Evolutionary conservation across 805 yeast species (phyloP), one percentile per base, ranked within the genome.

Genomic region (Lipomyces yamadae): DNA sequence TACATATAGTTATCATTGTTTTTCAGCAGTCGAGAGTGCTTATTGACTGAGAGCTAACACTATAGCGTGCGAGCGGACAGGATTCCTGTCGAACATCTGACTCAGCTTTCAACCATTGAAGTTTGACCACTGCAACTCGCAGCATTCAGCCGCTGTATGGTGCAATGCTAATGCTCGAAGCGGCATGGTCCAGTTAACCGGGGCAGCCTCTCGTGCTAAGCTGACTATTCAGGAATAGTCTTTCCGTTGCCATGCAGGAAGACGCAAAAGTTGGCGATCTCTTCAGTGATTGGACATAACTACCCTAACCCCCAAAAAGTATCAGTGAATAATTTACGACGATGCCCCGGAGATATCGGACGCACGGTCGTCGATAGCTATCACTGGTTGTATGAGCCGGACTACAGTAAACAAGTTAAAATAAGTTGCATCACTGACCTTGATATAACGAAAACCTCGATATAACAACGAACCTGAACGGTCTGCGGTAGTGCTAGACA

Each of bases 331-430:
- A 24, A 24, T 24, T 24, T 24, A 24, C 24, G 24, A 24, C 1
- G 24, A 24, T 24, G 1, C n/a, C 13, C 84, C 86, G 75, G 88
- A 85, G 55, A 83, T 73, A 39, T 78, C 79, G 59, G 39, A 35
- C 39, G 1, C 13, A 10, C 0, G 39, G 8, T 13, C 39, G 3
- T 10, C 75, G 39, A 35, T 35, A 35, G 39, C 39, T 35, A 10
- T 35, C 74, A 72, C 84, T 85, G 5, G 13, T 10, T 1, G 24
- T 24, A 24, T 1, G 24, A 24, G 24, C 24, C 24, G 24, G 24
- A 1, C 24, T 24, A 24, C 24, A 24, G 24, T 24, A 24, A 24
- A 24, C 24, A 24, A 24, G 24, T 24, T 24, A 24, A 24, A 24
- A 24, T 1, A 24, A 24, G 1, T 24, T 24, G 24, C 24, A 24